Evolutionary conservation across 2,329 filamentous ascomycete species (phyloP).

Genomic region (Trichoderma atrobrunneum): DNA sequence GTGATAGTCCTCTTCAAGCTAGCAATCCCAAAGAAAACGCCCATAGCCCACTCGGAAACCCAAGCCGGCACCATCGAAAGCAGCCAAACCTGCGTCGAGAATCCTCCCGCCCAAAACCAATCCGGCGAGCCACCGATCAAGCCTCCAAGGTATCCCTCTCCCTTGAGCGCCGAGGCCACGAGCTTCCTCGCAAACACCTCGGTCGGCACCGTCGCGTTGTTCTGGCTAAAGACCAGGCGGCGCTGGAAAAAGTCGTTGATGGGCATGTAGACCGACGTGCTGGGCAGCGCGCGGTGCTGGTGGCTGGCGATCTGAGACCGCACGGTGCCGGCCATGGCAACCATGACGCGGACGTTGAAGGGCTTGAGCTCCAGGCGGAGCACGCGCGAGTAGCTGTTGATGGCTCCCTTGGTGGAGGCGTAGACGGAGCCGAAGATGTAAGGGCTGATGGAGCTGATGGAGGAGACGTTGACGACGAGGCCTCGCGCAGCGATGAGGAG

Average conservation of each 20-base stretch:
- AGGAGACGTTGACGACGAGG: constrained; percentile 55
- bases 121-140: constrained; percentile 34
- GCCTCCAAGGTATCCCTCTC: constrained; percentile 36
- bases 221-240: constrained; percentile 49
- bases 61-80: constrained; percentile 27
- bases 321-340: constrained; percentile 54
- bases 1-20: constrained; percentile 22
- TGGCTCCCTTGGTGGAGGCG: constrained; percentile 54
- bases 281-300: constrained; percentile 41
- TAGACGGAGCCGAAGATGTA: constrained; percentile 55
- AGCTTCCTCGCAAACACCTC: constrained; percentile 43
- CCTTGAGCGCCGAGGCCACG: constrained; percentile 42
- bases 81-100: constrained; percentile 31
- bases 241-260: constrained; percentile 46
- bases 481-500: constrained; percentile 50
- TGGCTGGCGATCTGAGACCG: constrained; percentile 48
- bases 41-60: constrained; percentile 31
- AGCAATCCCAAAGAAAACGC: constrained; percentile 31
- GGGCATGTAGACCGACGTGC: constrained; percentile 46
- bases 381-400: constrained; percentile 52
- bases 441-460: constrained; percentile 47
- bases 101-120: constrained; percentile 36
- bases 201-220: constrained; percentile 43
- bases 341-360: constrained; percentile 56
- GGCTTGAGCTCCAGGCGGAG: constrained; percentile 53